Evolutionary conservation across 2,329 filamentous ascomycete genomes (phyloP), one percentile per base, ranked within the genome.

Genomic region (Trichothecium sympodiale): DNA sequence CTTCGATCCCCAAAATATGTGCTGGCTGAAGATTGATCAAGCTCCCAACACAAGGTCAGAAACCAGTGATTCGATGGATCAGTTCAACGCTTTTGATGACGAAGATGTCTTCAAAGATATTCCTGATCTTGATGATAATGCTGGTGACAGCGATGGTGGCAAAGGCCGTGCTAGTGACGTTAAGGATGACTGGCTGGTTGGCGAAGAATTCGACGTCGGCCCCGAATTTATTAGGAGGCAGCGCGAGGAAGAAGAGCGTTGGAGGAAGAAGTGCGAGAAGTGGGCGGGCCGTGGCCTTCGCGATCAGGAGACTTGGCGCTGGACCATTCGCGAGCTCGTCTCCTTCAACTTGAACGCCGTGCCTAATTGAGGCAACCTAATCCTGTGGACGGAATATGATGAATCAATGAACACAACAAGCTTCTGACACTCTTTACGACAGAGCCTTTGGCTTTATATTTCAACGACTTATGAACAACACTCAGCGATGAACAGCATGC

Each of bases 151-250:
- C 7, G 67, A 71, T 9, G 59, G 57, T 7, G 60, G 62, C 16
- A 57, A 61, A 28, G 67, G 65, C 31, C 71, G 74, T 15, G 62
- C 65, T 46, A 77, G 71, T 48, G 76, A 80, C 36, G 58, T 77
- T 43, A 75, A 77, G 39, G 82, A 87, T 48, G 82, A 88, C 51
- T 89, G 84, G 71, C 75, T 85, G 34, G 83, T 95, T 10, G 86
- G 86, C 35, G 91, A 98, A 59, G 91, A 98, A 55, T 98, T 98
- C 50, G 91, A 98, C 53, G 86, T 98, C 38, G 91, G 91, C 0
- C 91, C 89, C 3, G 86, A 93, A 56, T 98, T 96, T 53, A 80
- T 96, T 43, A 73, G 80, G 48, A 71, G 88, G 43, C 89, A 96
- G 53, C 74, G 83, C 40, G 86, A 89, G 50, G 91, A 98, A 60